Percentiles rank a stretch among this genome's conserved stretches.
These are phyloP conservation scores for Cladorrhinum samala DNA, from an alignment of 495 filamentous ascomycete genomes.

Conservation along the genomic window DNA sequence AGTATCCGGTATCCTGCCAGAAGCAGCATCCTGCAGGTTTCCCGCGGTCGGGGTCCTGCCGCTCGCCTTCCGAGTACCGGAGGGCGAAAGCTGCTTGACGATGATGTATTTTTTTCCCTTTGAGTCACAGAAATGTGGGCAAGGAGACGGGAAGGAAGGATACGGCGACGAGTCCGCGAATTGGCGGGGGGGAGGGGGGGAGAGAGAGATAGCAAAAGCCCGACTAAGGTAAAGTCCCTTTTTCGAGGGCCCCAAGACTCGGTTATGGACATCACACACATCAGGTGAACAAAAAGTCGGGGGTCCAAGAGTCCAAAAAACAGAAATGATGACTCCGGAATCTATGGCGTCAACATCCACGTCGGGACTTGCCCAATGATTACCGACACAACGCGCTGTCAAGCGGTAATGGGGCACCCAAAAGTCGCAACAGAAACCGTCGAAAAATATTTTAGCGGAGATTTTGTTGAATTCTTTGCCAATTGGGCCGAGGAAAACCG, in stretches of 20 bases:
- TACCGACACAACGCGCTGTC: constrained; percentile 15
- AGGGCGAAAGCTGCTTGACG: neutral
- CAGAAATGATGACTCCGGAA: neutral
- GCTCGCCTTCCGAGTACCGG: constrained; percentile 1
- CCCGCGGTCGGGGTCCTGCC: neutral
- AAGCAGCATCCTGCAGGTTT: too few relatives aligned
- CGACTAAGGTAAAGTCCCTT: too few relatives aligned
- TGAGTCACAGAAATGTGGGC: neutral
- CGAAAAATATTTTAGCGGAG: constrained; percentile 10
- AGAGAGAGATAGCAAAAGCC: too few relatives aligned
- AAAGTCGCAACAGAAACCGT: neutral
- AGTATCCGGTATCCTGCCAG: too few relatives aligned
- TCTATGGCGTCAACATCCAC: constrained; percentile 5
- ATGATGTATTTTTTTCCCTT: too few relatives aligned
- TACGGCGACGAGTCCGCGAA: neutral
- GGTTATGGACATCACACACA: neutral
- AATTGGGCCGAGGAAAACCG: constrained; percentile 27
- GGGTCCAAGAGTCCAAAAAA: too few relatives aligned
- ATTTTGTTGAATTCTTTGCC: neutral
- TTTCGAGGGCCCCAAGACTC: neutral
- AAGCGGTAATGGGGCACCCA: constrained; percentile 11
- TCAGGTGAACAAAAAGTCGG: neutral
- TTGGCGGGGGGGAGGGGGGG: too few relatives aligned
- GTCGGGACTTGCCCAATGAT: neutral
- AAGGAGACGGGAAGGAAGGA: neutral